A percentile compares a stretch with the other conserved stretches of the same genome.
phyloP scores from a whole-genome alignment of 306 rosid species.

The Dalbergia cultrata region DNA sequence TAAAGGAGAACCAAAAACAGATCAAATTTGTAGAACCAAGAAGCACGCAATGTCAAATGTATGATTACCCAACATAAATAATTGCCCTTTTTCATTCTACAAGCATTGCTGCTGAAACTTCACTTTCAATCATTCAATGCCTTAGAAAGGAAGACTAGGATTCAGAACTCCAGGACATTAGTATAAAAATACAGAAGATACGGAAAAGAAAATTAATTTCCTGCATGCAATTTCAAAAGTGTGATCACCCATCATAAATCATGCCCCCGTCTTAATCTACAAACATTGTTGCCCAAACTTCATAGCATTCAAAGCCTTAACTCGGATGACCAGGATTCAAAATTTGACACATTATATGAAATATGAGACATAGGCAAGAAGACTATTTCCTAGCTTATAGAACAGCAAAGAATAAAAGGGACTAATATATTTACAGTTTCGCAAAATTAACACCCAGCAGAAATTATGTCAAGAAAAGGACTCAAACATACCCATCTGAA shows the following conservation, averaged over 20 bases:
- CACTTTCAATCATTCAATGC: neutral
- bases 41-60: neutral
- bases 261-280: neutral
- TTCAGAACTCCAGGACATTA: neutral
- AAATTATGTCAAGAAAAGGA: neutral
- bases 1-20: conserved; percentile 17
- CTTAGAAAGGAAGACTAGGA: neutral
- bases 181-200: neutral
- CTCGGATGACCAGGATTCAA: neutral
- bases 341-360: too few relatives aligned
- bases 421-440: neutral
- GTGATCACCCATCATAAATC: neutral
- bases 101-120: neutral
- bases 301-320: neutral
- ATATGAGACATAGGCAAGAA: neutral
- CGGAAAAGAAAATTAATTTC: neutral
- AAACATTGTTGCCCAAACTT: neutral
- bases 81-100: neutral
- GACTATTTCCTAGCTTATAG: neutral
- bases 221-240: neutral
- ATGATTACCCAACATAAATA: neutral
- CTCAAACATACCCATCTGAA: neutral
- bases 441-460: conserved; percentile 3
- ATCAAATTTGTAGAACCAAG: neutral
- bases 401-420: conserved; percentile 15